These are phyloP conservation scores for Pulveroboletus sp. DNA, from an alignment of 768 basidiomycete species.

Conservation along the genomic window DNA sequence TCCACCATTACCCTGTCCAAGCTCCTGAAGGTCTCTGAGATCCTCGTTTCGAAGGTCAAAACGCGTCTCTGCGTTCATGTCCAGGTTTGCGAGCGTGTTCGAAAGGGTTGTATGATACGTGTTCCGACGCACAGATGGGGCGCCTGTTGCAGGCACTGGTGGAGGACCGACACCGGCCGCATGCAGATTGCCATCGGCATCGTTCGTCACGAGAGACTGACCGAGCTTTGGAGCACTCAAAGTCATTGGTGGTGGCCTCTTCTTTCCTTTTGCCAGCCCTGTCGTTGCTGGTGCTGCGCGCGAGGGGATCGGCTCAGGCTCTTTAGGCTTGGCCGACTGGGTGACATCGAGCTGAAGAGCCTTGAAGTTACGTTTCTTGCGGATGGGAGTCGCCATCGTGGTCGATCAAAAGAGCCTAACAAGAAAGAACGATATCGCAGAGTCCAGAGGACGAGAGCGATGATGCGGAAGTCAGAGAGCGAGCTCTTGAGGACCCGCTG, in stretches of 20 bases:
- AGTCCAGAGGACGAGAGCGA: constrained; percentile 7
- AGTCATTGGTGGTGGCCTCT: constrained; percentile 78
- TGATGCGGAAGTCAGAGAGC: constrained; percentile 14
- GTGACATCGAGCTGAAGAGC: constrained; percentile 68
- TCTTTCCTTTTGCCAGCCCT: constrained; percentile 49
- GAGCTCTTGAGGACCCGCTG: constrained; percentile 7
- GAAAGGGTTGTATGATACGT: constrained; percentile 78
- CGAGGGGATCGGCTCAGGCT: constrained; percentile 41
- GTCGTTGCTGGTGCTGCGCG: constrained; percentile 41
- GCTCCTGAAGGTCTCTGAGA: constrained; percentile 82
- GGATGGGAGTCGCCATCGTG: constrained; percentile 55
- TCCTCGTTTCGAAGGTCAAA: constrained; percentile 86
- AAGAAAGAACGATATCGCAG: constrained; percentile 2
- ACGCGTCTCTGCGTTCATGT: constrained; percentile 81
- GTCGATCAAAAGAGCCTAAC: constrained; percentile 1
- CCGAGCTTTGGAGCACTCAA: constrained; percentile 67
- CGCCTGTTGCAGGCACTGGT: constrained; percentile 50
- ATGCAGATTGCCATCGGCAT: constrained; percentile 41
- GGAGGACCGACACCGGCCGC: constrained; percentile 44
- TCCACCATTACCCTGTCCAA: constrained; percentile 95
- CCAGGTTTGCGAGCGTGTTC: constrained; percentile 80
- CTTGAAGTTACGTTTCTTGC: constrained; percentile 93
- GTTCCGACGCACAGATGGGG: constrained; percentile 53
- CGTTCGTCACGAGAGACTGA: constrained; percentile 26
- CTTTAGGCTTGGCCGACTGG: constrained; percentile 36